Conservation (phyloP, 2,329 filamentous ascomycete genomes). For the Claviceps spartinae region DNA sequence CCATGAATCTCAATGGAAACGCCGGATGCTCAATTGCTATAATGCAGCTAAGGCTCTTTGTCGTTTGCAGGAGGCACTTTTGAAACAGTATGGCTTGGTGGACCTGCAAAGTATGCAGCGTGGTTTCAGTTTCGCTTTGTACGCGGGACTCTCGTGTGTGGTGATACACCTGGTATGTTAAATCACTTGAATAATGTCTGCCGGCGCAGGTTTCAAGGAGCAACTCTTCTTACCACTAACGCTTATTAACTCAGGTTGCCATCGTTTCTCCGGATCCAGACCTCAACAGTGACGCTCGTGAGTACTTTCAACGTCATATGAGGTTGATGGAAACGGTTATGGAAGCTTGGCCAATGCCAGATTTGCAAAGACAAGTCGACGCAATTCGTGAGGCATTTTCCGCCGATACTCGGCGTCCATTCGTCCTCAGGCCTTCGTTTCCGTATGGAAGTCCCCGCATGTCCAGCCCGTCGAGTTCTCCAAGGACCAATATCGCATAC, state of each 20-base stretch:
- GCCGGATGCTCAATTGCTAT: slow-evolving; percentile 78
- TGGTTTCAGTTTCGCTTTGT: slow-evolving; percentile 92
- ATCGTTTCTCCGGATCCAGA: slow-evolving; percentile 88
- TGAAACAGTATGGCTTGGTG: slow-evolving; percentile 61
- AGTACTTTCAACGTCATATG: slow-evolving; percentile 91
- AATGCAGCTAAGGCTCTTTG: slow-evolving; percentile 74
- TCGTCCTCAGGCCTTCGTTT: slow-evolving; percentile 78
- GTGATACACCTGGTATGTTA: slow-evolving; percentile 81
- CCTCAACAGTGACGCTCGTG: slow-evolving; percentile 68
- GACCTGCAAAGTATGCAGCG: slow-evolving; percentile 86
- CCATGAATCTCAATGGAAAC: slow-evolving; percentile 66
- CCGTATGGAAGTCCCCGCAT: slow-evolving; percentile 69
- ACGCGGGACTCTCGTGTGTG: slow-evolving; percentile 78
- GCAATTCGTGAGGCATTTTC: slow-evolving; percentile 85
- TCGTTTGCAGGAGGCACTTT: slow-evolving; percentile 69
- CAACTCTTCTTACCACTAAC: slow-evolving; percentile 1
- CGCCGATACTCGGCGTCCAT: slow-evolving; percentile 68
- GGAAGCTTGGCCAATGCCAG: slow-evolving; percentile 71
- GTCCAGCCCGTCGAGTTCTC: slow-evolving; percentile 49
- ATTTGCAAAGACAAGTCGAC: slow-evolving; percentile 82
- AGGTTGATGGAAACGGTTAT: slow-evolving; percentile 79
- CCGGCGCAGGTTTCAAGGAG: background rate
- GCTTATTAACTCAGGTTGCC: slow-evolving; percentile 49
- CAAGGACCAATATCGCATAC: slow-evolving; percentile 37
- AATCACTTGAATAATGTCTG: background rate